Evolutionary conservation across 176 grass and related monocot genomes (phyloP).

Genomic region (Leersia perrieri): DNA sequence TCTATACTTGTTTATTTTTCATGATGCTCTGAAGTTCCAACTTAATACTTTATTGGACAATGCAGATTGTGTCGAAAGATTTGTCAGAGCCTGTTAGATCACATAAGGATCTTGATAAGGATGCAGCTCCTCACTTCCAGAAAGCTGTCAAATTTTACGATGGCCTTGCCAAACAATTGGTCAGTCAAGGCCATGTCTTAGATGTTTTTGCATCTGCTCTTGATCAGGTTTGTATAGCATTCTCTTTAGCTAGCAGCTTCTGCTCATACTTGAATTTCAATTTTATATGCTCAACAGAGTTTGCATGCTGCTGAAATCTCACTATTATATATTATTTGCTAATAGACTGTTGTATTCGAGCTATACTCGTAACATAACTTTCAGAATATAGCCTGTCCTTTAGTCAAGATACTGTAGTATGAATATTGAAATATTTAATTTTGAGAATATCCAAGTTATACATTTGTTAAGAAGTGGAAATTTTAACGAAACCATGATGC

Average conservation of each 20-base stretch:
- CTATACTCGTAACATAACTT: neutral
- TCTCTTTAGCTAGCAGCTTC: conserved; percentile 6
- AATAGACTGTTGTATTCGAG: neutral
- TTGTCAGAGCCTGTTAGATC: conserved; percentile 91
- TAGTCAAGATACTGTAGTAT: neutral
- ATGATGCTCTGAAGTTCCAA: conserved; percentile 2
- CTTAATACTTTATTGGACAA: conserved; percentile 7
- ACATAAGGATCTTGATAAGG: conserved; percentile 98
- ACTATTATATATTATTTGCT: neutral
- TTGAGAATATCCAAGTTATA: neutral
- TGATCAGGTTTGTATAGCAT: conserved; percentile 74
- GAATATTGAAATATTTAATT: conserved; percentile 8
- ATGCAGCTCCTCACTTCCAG: conserved; percentile 87
- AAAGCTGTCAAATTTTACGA: conserved; percentile 97
- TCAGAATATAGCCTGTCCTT: neutral
- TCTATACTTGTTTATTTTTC: neutral
- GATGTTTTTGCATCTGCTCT: conserved; percentile 97
- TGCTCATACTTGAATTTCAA: neutral
- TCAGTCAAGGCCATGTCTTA: conserved; percentile 84
- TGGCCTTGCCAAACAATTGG: conserved; percentile 84
- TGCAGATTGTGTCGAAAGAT: conserved; percentile 97
- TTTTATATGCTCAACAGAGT: conserved; percentile 7
- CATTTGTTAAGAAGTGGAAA: neutral
- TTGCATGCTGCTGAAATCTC: neutral
- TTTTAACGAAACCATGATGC: neutral